Conservation (phyloP, 1,284 basidiomycete genomes). For the Leccinum fallax region DNA sequence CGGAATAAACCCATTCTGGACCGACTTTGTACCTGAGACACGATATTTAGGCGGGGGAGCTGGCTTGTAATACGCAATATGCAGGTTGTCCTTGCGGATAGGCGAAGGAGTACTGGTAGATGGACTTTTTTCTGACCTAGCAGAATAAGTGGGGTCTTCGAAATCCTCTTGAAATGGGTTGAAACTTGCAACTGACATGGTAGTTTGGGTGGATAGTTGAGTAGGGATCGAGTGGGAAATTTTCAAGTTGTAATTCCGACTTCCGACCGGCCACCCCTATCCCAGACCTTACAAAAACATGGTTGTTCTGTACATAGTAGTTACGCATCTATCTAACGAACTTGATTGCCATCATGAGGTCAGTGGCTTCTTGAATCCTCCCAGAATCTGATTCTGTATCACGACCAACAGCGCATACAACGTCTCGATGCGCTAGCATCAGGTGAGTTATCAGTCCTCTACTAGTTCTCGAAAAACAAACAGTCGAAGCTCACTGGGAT, state of each 20-base stretch:
- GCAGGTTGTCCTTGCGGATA: too few relatives aligned
- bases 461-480: neutral
- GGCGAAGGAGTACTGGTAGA: too few relatives aligned
- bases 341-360: neutral
- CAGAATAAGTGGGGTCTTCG: too few relatives aligned
- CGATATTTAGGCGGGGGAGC: too few relatives aligned
- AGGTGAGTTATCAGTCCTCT: too few relatives aligned
- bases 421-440: conserved; percentile 48
- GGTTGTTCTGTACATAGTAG: neutral
- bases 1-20: neutral
- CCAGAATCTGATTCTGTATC: conserved; percentile 53
- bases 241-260: too few relatives aligned
- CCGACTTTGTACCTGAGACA: neutral
- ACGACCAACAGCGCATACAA: conserved; percentile 52
- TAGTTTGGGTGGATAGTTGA: too few relatives aligned
- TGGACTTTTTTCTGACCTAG: too few relatives aligned
- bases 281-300: neutral
- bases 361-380: conserved; percentile 20
- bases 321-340: neutral
- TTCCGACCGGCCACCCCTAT: neutral
- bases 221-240: too few relatives aligned
- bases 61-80: too few relatives aligned
- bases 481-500: conserved; percentile 49
- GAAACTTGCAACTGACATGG: too few relatives aligned
- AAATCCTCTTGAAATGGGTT: too few relatives aligned